phyloP scores from a whole-genome alignment of 345 rosid species.

The Eucalyptus marginata region DNA sequence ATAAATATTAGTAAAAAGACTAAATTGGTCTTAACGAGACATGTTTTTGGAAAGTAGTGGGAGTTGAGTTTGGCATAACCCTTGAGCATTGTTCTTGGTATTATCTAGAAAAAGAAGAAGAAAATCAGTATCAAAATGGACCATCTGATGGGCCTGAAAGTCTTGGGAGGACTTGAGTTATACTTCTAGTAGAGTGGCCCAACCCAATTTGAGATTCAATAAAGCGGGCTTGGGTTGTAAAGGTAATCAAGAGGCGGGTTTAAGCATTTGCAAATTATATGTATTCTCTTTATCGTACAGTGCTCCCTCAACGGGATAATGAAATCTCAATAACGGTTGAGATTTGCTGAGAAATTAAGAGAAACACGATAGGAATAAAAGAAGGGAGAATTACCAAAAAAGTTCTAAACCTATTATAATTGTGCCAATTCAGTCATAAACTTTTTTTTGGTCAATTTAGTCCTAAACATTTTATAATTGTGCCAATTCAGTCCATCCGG shows the following conservation, averaged over 20 bases:
- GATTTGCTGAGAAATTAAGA: background rate
- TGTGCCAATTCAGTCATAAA: too few relatives aligned
- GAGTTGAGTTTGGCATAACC: background rate
- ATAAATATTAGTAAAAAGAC: background rate
- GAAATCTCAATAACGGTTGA: background rate
- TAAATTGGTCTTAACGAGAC: background rate
- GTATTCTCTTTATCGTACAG: background rate
- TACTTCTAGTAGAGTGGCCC: background rate
- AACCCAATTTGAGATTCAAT: background rate
- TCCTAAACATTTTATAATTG: too few relatives aligned
- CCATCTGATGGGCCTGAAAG: background rate
- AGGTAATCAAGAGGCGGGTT: background rate
- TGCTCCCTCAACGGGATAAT: background rate
- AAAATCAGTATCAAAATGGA: background rate
- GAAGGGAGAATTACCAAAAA: too few relatives aligned
- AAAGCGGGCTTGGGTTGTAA: background rate
- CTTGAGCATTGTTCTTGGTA: background rate
- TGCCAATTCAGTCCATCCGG: too few relatives aligned
- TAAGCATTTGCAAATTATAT: rapidly evolving
- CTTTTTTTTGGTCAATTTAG: too few relatives aligned
- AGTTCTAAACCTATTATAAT: too few relatives aligned
- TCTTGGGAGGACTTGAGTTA: background rate
- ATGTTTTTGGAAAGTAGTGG: background rate
- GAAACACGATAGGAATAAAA: background rate
- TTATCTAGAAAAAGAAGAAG: background rate